Base-by-base conservation (phyloP, 2,329 filamentous ascomycete genomes). In the Epichloe aotearoae region DNA sequence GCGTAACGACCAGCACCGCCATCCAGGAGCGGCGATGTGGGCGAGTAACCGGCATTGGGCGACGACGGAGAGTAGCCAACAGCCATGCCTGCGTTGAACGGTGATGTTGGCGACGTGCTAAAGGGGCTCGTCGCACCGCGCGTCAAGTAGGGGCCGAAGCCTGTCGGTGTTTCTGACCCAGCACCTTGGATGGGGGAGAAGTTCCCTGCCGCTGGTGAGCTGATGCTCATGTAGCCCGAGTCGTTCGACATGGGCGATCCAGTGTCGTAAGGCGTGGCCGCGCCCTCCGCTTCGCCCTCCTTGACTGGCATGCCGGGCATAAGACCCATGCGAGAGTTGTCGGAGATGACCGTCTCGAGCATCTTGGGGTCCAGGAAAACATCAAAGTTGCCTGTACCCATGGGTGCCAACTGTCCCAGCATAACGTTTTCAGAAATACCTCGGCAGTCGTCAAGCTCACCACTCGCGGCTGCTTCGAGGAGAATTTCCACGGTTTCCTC, bases 401-500 rank as follows among this genome's bases (percentile, higher is more conserved):
- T 91, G 33, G 94, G 93, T 5, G 94, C 93, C 70, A 97, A 80
- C 71, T 98, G 93, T 55, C 93, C 93, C 55, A 98, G 80, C 80
- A 98, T 98, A 64, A 98, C 84, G 72, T 98, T 98, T 72, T 98
- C 93, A 15, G 93, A 97, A 47, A 98, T 91, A 76, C 93, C 93
- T 54, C 89, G 86, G 73, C 94, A 98, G 69, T 98, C 93, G 64
- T 98, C 93, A 34, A 98, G 77, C 68, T 98, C 93, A 65, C 93
- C 93, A 47, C 88, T 88, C 15, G 89, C 88, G 23, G 93, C 93
- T 54, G 93, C 94, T 65, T 98, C 93, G 19, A 98, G 81, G 49
- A 98, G 75, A 74, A 98, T 98, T 65, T 98, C 94, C 40, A 98
- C 93, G 0, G 93, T 98, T 69, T 98, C 94, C 70, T 98, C 93